Evolutionary conservation across 176 grass and related monocot species (phyloP).

Genomic region (Pontederia paniculata): DNA sequence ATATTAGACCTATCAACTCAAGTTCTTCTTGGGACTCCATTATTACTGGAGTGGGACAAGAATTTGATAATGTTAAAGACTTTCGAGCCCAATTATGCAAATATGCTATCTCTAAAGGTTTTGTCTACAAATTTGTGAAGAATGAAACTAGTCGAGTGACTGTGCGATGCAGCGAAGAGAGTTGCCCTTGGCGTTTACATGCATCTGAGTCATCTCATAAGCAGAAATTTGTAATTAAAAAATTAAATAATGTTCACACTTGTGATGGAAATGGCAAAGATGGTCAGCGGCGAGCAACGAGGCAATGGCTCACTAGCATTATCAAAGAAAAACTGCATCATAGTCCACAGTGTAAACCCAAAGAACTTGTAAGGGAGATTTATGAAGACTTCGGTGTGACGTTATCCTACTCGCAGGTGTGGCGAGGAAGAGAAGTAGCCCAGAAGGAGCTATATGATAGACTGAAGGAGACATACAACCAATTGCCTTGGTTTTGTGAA

Average conservation of each 20-base stretch:
- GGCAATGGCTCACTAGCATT: slow-evolving; percentile 80
- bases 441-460: slow-evolving; percentile 88
- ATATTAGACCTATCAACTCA: slow-evolving; percentile 13
- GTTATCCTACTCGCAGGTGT: slow-evolving; percentile 90
- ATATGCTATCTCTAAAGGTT: slow-evolving; percentile 82
- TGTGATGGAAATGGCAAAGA: slow-evolving; percentile 67
- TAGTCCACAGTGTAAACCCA: slow-evolving; percentile 61
- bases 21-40: slow-evolving; percentile 41
- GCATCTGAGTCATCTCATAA: slow-evolving; percentile 85
- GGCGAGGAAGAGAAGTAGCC: slow-evolving; percentile 79
- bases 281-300: slow-evolving; percentile 71
- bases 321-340: slow-evolving; percentile 90
- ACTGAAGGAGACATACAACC: slow-evolving; percentile 77
- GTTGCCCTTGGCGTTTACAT: slow-evolving; percentile 79
- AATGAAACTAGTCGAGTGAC: slow-evolving; percentile 41
- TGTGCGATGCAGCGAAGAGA: slow-evolving; percentile 63
- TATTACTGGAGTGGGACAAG: slow-evolving; percentile 87
- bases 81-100: slow-evolving; percentile 93
- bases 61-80: slow-evolving; percentile 97
- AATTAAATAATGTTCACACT: slow-evolving; percentile 83
- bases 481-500: slow-evolving; percentile 85
- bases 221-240: slow-evolving; percentile 95
- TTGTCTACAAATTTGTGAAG: slow-evolving; percentile 82
- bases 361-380: slow-evolving; percentile 81
- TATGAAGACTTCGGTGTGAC: slow-evolving; percentile 75